These are phyloP conservation scores for Cylindrodendrum hubeiense DNA, from an alignment of 2,329 filamentous ascomycete genomes.

Conservation along the genomic window DNA sequence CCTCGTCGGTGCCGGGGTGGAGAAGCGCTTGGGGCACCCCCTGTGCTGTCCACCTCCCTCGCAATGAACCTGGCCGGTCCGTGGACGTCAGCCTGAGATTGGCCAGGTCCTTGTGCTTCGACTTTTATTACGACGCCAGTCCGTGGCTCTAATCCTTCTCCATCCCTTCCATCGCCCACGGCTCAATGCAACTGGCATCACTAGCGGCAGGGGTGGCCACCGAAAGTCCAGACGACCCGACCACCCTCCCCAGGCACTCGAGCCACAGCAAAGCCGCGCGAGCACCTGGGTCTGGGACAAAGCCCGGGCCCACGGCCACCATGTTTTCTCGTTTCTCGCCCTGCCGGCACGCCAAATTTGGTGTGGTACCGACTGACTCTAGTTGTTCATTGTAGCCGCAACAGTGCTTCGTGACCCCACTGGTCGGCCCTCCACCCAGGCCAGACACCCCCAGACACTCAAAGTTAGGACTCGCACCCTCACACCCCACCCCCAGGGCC, in stretches of 20 bases:
- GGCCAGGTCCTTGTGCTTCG: constrained; percentile 17
- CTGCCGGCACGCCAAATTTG: constrained; percentile 39
- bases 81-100: constrained; percentile 26
- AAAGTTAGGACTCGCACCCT: constrained; percentile 30
- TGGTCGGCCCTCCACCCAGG: constrained; percentile 21
- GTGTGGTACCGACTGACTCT: constrained; percentile 33
- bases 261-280: constrained; percentile 36
- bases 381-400: constrained; percentile 29
- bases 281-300: constrained; percentile 39
- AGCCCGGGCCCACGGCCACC: constrained; percentile 32
- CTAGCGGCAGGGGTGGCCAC: constrained; percentile 42
- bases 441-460: constrained; percentile 23
- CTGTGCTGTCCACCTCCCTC: constrained; percentile 1
- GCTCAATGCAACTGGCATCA: constrained; percentile 40
- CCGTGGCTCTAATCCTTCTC: constrained; percentile 45
- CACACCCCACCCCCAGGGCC: constrained; percentile 34
- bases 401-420: constrained; percentile 23
- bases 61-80: constrained; percentile 5
- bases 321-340: constrained; percentile 41
- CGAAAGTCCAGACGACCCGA: constrained; percentile 40
- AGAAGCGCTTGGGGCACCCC: constrained; percentile 9
- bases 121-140: constrained; percentile 39
- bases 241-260: constrained; percentile 34
- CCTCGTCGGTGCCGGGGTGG: constrained; percentile 17
- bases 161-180: constrained; percentile 45